These are phyloP conservation scores for Rheum nobile DNA, from an alignment of 148 eudicot species.

Conservation along the genomic window DNA sequence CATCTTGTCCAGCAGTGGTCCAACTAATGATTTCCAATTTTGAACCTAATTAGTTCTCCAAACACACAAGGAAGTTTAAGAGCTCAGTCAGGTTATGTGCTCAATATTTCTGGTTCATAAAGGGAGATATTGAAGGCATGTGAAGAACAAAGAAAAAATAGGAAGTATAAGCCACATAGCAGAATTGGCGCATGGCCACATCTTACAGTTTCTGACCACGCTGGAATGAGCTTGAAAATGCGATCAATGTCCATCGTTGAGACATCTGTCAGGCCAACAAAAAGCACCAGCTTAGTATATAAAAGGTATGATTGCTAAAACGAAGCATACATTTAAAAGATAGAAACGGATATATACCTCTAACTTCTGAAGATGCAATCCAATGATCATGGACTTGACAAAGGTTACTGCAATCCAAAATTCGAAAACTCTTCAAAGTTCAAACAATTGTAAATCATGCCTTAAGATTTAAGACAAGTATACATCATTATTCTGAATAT, in stretches of 20 bases:
- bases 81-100: not conserved
- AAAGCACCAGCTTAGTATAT: not conserved
- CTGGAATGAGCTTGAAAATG: conserved; percentile 47
- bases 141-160: not conserved
- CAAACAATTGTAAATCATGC: not conserved
- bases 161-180: not conserved
- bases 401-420: conserved; percentile 36
- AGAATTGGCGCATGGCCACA: not conserved
- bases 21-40: conserved; percentile 53
- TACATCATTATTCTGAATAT: not conserved
- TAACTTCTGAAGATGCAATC: conserved; percentile 13
- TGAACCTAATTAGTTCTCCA: conserved; percentile 31
- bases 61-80: not conserved
- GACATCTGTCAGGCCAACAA: conserved; percentile 16
- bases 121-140: not conserved
- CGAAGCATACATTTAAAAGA: conserved; percentile 1
- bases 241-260: conserved; percentile 30
- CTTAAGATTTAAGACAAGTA: not conserved
- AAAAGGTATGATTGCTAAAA: not conserved
- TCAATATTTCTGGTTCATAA: not conserved
- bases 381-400: conserved; percentile 23
- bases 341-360: conserved; percentile 19
- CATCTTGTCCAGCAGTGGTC: conserved; percentile 63
- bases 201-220: conserved; percentile 59
- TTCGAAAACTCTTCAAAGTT: not conserved